A percentile compares a stretch with the other conserved stretches of the same genome.
phyloP scores from a whole-genome alignment of 2,329 filamentous ascomycete species.

The Pleoardoris graminearum region DNA sequence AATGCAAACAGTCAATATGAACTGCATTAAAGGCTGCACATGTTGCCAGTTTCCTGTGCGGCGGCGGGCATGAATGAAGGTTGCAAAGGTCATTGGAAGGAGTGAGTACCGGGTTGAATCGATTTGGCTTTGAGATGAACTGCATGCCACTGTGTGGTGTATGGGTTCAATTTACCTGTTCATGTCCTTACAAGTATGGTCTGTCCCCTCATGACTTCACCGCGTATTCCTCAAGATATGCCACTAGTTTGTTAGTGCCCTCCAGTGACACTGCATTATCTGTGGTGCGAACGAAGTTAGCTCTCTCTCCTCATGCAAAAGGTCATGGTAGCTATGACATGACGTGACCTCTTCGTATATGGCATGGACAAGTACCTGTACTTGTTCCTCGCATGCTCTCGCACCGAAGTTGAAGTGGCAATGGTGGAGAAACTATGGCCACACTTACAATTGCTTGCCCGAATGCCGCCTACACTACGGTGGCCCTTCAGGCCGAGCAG shows the following conservation, averaged over 20 bases:
- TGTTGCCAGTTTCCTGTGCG: conserved; percentile 13
- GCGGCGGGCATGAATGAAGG: conserved; percentile 9
- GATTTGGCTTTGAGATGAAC: conserved; percentile 22
- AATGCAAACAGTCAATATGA: conserved; percentile 24
- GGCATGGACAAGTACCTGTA: conserved; percentile 20
- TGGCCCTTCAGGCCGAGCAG: conserved; percentile 87
- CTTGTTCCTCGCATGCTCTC: conserved; percentile 9
- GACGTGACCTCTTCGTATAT: conserved; percentile 14
- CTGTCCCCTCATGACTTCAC: conserved; percentile 29
- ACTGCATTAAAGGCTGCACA: conserved; percentile 16
- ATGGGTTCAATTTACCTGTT: too few species aligned
- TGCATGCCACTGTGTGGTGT: conserved; percentile 10
- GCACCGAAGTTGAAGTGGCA: conserved; percentile 11
- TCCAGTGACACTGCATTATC: conserved; percentile 77
- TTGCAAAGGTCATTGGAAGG: conserved; percentile 14
- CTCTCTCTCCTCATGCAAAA: conserved; percentile 9
- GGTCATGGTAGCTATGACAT: conserved; percentile 17
- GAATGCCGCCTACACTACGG: conserved; percentile 81
- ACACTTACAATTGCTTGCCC: conserved; percentile 72
- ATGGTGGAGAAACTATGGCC: conserved; percentile 10
- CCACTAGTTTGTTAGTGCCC: conserved; percentile 68
- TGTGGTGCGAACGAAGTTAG: conserved; percentile 31
- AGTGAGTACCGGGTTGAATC: conserved; percentile 35
- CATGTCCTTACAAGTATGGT: conserved; percentile 20
- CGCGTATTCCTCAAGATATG: conserved; percentile 67